Evolutionary conservation across 805 yeast species (phyloP).

Genomic region (Ogataea degrootiae): DNA sequence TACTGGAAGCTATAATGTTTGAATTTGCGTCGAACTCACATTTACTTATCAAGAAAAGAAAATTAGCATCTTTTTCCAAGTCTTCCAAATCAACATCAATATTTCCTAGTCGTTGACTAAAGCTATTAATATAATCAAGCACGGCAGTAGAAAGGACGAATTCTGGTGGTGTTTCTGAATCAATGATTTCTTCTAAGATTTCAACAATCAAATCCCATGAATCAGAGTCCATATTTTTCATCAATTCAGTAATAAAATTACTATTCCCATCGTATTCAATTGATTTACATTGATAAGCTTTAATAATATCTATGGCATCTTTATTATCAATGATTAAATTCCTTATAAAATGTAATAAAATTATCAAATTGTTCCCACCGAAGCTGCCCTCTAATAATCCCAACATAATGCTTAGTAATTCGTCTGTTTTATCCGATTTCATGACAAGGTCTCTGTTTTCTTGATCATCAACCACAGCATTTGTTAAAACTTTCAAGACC

Average conservation of each 20-base stretch:
- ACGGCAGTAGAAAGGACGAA: slow-evolving; percentile 9
- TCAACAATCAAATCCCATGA: slow-evolving; percentile 2
- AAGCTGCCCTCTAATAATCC: too few species aligned
- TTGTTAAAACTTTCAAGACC: too few species aligned
- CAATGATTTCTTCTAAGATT: slow-evolving; percentile 10
- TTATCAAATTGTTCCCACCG: too few species aligned
- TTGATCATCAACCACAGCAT: too few species aligned
- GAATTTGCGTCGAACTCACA: background rate
- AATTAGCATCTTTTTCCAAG: slow-evolving; percentile 5
- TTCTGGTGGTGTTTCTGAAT: background rate
- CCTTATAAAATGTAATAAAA: background rate
- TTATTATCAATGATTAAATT: background rate
- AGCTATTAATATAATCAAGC: background rate
- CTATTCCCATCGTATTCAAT: background rate
- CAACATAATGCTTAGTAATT: too few species aligned
- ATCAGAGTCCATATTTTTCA: background rate
- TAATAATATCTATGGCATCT: background rate
- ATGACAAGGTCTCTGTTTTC: too few species aligned
- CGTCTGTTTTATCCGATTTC: too few species aligned
- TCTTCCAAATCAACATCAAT: slow-evolving; percentile 7
- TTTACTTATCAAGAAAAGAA: background rate
- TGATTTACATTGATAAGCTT: background rate
- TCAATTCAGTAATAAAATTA: background rate
- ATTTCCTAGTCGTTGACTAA: background rate
- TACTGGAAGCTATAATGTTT: background rate